Percentiles rank a stretch among this genome's conserved stretches.
These are phyloP conservation scores for Globisporangium paroecandrum DNA, from an alignment of 352 stramenopile genomes.

Conservation along the genomic window DNA sequence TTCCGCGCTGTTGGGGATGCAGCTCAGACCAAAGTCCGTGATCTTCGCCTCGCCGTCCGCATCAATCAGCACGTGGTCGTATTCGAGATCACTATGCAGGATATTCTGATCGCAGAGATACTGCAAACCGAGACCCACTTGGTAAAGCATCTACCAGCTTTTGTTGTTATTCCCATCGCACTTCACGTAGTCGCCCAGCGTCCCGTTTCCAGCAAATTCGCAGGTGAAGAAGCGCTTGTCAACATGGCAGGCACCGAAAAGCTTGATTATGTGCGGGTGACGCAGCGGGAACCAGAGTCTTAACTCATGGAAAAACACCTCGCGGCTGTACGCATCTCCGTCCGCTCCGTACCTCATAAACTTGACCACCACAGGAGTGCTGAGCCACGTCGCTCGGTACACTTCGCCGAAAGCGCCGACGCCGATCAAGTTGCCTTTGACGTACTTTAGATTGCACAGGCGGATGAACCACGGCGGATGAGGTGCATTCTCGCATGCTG, in stretches of 20 bases:
- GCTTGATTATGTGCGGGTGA: slow-evolving; percentile 11
- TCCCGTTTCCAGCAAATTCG: slow-evolving; percentile 3
- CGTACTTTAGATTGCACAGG: neutral
- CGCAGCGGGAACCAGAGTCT: slow-evolving; percentile 11
- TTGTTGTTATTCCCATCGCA: neutral
- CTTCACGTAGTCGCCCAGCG: neutral
- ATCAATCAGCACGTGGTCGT: slow-evolving; percentile 10
- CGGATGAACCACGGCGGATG: neutral
- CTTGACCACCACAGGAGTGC: slow-evolving; percentile 5
- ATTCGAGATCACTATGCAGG: slow-evolving; percentile 9
- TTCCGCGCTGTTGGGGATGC: slow-evolving; percentile 7
- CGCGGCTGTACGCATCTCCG: neutral
- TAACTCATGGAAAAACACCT: slow-evolving; percentile 13
- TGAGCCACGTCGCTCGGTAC: slow-evolving; percentile 7
- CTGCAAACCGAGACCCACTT: neutral
- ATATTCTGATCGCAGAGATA: slow-evolving; percentile 2
- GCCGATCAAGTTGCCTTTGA: neutral
- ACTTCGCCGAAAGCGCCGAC: slow-evolving; percentile 5
- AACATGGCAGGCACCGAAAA: slow-evolving; percentile 5
- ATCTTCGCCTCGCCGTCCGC: neutral
- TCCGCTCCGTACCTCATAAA: slow-evolving; percentile 11
- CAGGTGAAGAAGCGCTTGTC: slow-evolving; percentile 13
- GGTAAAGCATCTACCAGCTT: neutral
- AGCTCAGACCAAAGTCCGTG: slow-evolving; percentile 17
- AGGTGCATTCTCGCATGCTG: neutral